Conservation (phyloP, 441 rosid species). For the Hura crepitans region DNA sequence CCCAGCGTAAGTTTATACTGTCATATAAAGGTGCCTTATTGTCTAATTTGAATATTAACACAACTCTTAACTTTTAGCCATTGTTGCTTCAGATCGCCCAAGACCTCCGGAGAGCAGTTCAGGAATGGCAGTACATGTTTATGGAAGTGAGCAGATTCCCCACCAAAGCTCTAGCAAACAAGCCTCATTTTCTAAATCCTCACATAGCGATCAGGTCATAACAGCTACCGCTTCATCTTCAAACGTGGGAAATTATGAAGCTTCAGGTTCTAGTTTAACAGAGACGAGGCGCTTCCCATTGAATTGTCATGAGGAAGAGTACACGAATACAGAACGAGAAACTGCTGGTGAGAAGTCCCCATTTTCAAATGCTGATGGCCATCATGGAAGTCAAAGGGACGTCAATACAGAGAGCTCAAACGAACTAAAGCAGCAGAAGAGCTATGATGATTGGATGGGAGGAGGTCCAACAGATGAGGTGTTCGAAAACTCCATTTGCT, state of each 20-base stretch:
- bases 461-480: constrained; percentile 23
- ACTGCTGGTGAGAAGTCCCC: constrained; percentile 31
- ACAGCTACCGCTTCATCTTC: constrained; percentile 20
- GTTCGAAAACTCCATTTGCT: constrained; percentile 41
- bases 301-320: constrained; percentile 27
- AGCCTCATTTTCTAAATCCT: constrained; percentile 17
- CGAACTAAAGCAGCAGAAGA: constrained; percentile 23
- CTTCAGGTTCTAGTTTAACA: constrained; percentile 27
- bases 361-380: constrained; percentile 1
- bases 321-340: constrained; percentile 27
- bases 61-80: neutral
- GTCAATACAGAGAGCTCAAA: constrained; percentile 21
- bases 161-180: neutral
- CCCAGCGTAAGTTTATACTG: constrained; percentile 27
- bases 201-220: constrained; percentile 25
- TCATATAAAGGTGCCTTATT: neutral
- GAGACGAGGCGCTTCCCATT: constrained; percentile 21
- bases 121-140: constrained; percentile 22
- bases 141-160: constrained; percentile 21
- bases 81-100: constrained; percentile 25
- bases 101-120: constrained; percentile 7
- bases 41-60: neutral
- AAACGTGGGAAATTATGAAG: constrained; percentile 16
- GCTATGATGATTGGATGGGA: constrained; percentile 28
- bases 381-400: constrained; percentile 19